Base-by-base conservation (phyloP, 2,329 filamentous ascomycete genomes). In the Chrysosporium keratinophilum region DNA sequence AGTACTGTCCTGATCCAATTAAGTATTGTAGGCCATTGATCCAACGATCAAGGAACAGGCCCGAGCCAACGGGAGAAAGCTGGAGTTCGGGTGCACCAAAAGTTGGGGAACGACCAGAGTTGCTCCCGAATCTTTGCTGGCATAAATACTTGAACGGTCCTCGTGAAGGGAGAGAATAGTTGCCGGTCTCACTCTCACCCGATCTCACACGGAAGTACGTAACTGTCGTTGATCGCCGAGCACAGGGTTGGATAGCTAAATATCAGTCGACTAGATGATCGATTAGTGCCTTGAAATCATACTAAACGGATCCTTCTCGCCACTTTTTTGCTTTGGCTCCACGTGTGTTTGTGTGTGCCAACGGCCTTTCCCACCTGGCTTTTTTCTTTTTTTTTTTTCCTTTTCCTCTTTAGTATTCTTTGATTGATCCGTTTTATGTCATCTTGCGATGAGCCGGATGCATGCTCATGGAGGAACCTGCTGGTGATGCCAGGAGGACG, bases 381-480 rank as follows among this genome's bases (percentile, higher is more conserved):
- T 15, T 15, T 39, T 39, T 41, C 9, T 41, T 41, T 6, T 41
- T 23, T 35, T 35, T 46, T 15, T 11, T 17, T n/a, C 11, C 5
- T 37, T n/a, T 12, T 3, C 11, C n/a, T 37, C 35, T 12, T 37
- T 12, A 37, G 11, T 34, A 37, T 37, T 37, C 23, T n/a, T n/a
- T 10, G 3, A 2, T 14, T 12, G 1, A 6, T 33, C 14, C 33
- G 17, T 14, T 23, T n/a, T 11, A 10, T 12, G n/a, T 28, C 23
- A 19, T 10, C 23, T 31, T 52, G 50, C 11, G 23, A 45, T 46
- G 50, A 28, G 42, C 42, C 23, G 20, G 42, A 46, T 42, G 39
- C 41, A 46, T 19, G 17, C 41, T 41, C 41, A 52, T 52, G 50
- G 50, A 52, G 34, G 50, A 52, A 46, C 33, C 41, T 34, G 47